A percentile compares a stretch with the other conserved stretches of the same genome.
Conservation (phyloP, 2,329 filamentous ascomycete genomes). For the Cyanodermella asteris region DNA sequence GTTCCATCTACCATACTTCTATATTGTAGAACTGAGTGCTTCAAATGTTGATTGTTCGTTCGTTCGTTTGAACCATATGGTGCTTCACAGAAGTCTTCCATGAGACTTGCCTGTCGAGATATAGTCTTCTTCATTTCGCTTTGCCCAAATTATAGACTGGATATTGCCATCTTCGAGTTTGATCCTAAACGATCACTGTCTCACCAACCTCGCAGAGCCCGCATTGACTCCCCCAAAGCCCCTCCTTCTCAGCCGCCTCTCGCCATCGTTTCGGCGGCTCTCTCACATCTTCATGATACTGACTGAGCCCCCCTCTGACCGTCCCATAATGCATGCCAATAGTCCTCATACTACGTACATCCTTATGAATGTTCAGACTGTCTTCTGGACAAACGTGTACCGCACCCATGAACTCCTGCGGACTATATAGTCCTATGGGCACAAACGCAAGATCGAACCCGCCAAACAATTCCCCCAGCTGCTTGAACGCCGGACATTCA, state of each 20-base stretch:
- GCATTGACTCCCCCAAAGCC: constrained; percentile 16
- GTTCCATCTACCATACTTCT: too few species aligned
- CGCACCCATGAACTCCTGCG: constrained; percentile 20
- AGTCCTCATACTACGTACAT: constrained; percentile 23
- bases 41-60: too few species aligned
- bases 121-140: too few species aligned
- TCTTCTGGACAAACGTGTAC: constrained; percentile 27
- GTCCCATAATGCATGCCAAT: constrained; percentile 32
- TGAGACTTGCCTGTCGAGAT: too few species aligned
- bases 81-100: too few species aligned
- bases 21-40: too few species aligned
- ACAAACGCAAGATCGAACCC: constrained; percentile 28
- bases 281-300: constrained; percentile 26
- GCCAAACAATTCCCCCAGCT: constrained; percentile 24
- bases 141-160: too few species aligned
- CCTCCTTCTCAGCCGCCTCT: constrained; percentile 21
- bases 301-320: constrained; percentile 22
- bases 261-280: constrained; percentile 25
- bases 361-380: constrained; percentile 24
- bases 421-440: constrained; percentile 27
- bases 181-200: too few species aligned
- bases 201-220: constrained; percentile 25
- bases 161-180: too few species aligned
- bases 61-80: too few species aligned
- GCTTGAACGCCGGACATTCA: constrained; percentile 25